Base-by-base conservation (phyloP, 257 asterid species). In the Solanum clarkiae region DNA sequence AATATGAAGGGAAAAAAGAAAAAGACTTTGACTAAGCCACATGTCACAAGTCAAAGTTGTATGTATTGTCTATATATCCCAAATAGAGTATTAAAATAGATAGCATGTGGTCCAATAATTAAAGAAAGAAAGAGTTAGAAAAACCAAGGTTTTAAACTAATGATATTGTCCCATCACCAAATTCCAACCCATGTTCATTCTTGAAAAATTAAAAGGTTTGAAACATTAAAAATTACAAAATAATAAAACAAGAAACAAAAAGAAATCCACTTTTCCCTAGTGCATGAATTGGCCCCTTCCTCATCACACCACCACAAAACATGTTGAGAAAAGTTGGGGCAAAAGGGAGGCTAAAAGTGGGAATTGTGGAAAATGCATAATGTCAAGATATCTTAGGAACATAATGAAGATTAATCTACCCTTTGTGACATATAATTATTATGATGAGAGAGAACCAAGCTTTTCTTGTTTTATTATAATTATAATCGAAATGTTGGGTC, bases 261-360 rank as follows among this genome's bases (percentile, higher is more conserved):
- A 8, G 15, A 22, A n/a, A 55, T 29, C 54, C 63, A 81, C 86
- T 71, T 82, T 86, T 85, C 69, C 80, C 82, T 85, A 87, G 89
- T 87, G 84, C 89, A 86, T 86, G 88, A 88, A 92, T 70, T 42
- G 87, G 86, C 65, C 84, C 80, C 89, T 81, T 84, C 32, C 77
- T 77, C 84, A 83, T 72, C 87, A 89, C 88, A 79, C 87, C 87
- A 85, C 86, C 91, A 90, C 84, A 54, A 75, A 60, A 86, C 81
- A 89, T 93, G 97, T 87, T 87, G 83, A 90, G n/a, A 80, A 93
- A 93, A 91, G 94, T 84, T 65, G 87, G 81, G 93, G 89, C 95
- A 92, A 86, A 89, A 87, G 89, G 84, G 92, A 85, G 92, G 91
- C 92, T 81, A 66, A 88, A 88, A 89, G 88, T 42, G 82, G 83